Conservation (phyloP, 2,329 filamentous ascomycete species). For the Colletotrichum melonis region DNA sequence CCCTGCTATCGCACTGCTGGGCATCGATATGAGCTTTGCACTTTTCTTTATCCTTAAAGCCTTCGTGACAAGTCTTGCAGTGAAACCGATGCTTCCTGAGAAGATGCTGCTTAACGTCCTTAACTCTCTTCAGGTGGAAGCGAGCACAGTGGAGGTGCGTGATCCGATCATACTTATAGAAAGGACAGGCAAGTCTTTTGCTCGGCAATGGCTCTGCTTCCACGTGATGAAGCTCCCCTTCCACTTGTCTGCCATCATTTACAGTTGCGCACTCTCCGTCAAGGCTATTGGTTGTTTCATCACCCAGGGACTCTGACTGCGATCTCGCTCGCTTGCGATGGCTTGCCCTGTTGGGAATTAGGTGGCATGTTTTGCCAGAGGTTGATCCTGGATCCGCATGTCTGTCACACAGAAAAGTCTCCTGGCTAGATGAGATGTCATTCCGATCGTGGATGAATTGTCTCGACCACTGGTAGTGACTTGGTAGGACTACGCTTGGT, state of each 20-base stretch:
- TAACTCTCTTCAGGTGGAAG: background rate
- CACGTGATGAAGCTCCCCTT: background rate
- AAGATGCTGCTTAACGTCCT: background rate
- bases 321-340: too few species aligned
- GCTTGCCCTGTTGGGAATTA: too few species aligned
- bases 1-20: too few species aligned
- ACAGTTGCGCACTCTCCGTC: fast-evolving
- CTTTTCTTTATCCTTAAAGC: background rate
- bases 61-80: background rate
- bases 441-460: too few species aligned
- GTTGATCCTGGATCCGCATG: fast-evolving
- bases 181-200: background rate
- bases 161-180: background rate
- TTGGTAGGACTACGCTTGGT: too few species aligned
- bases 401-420: too few species aligned
- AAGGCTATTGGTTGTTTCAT: too few species aligned
- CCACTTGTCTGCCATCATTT: background rate
- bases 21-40: background rate
- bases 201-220: background rate
- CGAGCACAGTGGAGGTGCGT: background rate
- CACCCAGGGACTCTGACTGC: too few species aligned
- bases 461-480: too few species aligned
- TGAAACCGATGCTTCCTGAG: background rate
- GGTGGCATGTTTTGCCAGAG: too few species aligned
- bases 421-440: too few species aligned